Percentiles rank a stretch among this genome's conserved stretches.
Evolutionary conservation across 768 basidiomycete species (phyloP).

Genomic region (Cyathus striatus): DNA sequence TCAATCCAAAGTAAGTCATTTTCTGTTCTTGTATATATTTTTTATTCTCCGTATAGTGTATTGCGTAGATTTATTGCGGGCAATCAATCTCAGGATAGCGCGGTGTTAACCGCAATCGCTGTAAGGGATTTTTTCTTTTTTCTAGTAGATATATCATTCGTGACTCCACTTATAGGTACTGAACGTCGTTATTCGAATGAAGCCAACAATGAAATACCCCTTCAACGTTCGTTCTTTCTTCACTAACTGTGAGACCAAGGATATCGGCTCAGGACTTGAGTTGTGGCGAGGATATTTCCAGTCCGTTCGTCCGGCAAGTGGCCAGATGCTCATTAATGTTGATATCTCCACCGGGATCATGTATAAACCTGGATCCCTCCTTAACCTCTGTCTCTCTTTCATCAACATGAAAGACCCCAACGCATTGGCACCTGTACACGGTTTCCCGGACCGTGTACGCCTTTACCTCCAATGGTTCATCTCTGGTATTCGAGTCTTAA

Average conservation of each 20-base stretch:
- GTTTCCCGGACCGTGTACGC: slow-evolving; percentile 50
- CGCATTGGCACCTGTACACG: slow-evolving; percentile 21
- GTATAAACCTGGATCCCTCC: slow-evolving; percentile 59
- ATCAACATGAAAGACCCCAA: slow-evolving; percentile 17
- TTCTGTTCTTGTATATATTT: not conserved
- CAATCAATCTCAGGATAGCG: slow-evolving; percentile 54
- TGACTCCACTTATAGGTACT: slow-evolving; percentile 41
- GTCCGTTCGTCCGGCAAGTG: slow-evolving; percentile 63
- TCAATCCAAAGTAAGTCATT: slow-evolving; percentile 24
- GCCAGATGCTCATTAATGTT: slow-evolving; percentile 64
- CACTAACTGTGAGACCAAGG: slow-evolving; percentile 45
- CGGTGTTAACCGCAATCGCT: slow-evolving; percentile 54
- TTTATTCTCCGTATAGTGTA: slow-evolving; percentile 29
- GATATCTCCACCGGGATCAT: slow-evolving; percentile 78
- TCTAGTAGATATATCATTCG: not conserved
- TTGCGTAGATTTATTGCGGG: slow-evolving; percentile 52
- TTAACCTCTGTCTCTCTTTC: slow-evolving; percentile 53
- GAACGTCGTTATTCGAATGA: slow-evolving; percentile 76
- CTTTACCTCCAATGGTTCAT: slow-evolving; percentile 34
- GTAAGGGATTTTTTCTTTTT: slow-evolving; percentile 23
- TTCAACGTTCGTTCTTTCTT: slow-evolving; percentile 80
- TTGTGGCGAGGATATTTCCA: slow-evolving; percentile 84
- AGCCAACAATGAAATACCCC: slow-evolving; percentile 61
- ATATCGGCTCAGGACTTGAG: slow-evolving; percentile 56
- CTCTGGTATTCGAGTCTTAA: slow-evolving; percentile 20